Conservation (phyloP, 768 basidiomycete genomes). For the Naganishia vaughanmartiniae region DNA sequence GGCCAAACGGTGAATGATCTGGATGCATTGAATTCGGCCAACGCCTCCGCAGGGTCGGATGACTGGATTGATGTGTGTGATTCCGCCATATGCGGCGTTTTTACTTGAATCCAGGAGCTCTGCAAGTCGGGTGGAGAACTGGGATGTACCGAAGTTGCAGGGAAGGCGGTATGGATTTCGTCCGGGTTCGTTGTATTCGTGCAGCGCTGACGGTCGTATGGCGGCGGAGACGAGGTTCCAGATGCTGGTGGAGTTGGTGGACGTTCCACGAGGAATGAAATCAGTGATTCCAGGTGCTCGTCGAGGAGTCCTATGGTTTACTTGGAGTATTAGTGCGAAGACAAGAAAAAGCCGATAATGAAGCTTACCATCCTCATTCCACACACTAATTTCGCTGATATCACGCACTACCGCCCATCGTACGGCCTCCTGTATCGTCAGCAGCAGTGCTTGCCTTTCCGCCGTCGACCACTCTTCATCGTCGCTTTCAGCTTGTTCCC, state of each 20-base stretch:
- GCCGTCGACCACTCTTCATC: not conserved
- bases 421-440: not conserved
- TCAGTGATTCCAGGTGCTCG: not conserved
- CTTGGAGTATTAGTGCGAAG: not conserved
- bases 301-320: not conserved
- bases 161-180: not conserved
- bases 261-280: not conserved
- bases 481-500: not conserved
- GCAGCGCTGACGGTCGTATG: not conserved
- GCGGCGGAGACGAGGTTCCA: not conserved
- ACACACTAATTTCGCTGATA: conserved; percentile 5
- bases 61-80: not conserved
- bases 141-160: not conserved
- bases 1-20: not conserved
- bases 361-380: conserved; percentile 14
- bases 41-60: not conserved
- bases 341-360: not conserved
- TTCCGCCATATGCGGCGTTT: not conserved
- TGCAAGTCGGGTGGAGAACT: not conserved
- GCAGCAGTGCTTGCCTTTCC: not conserved
- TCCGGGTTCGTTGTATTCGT: not conserved
- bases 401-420: not conserved
- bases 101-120: not conserved
- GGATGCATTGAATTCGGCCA: not conserved
- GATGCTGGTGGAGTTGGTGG: not conserved